phyloP scores from a whole-genome alignment of 495 filamentous ascomycete genomes.

The Diplogelasinospora grovesii region DNA sequence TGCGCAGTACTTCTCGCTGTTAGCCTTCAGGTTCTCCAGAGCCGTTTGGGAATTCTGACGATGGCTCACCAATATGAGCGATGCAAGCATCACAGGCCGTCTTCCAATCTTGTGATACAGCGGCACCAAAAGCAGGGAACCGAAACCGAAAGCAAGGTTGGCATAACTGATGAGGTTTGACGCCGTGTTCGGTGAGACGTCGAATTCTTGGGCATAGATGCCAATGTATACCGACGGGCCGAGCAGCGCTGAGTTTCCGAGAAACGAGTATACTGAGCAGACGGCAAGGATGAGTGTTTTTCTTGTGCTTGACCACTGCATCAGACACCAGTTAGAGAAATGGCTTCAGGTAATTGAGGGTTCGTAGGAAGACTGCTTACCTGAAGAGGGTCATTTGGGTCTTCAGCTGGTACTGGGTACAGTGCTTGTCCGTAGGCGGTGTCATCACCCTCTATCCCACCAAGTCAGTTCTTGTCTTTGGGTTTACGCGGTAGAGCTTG shows the following conservation, averaged over 20 bases:
- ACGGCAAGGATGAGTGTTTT: slow-evolving; percentile 55
- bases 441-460: slow-evolving; percentile 50
- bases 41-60: too few species aligned
- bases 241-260: slow-evolving; percentile 51
- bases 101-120: slow-evolving; percentile 55
- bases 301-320: slow-evolving; percentile 51
- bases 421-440: slow-evolving; percentile 55
- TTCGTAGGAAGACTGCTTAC: slow-evolving; percentile 16
- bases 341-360: not conserved
- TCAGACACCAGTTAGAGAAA: slow-evolving; percentile 4
- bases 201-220: slow-evolving; percentile 50
- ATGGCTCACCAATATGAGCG: slow-evolving; percentile 43
- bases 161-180: slow-evolving; percentile 56
- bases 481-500: not conserved
- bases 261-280: slow-evolving; percentile 54
- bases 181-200: slow-evolving; percentile 41
- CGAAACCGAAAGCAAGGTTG: slow-evolving; percentile 58
- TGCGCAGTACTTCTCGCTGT: slow-evolving; percentile 40
- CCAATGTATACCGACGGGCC: slow-evolving; percentile 56
- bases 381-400: slow-evolving; percentile 60
- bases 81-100: slow-evolving; percentile 53
- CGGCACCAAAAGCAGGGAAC: slow-evolving; percentile 54
- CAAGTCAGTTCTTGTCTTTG: not conserved
- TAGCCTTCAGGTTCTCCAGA: not conserved
- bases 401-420: slow-evolving; percentile 55